These are phyloP conservation scores for Coemansia sp. DNA, from an alignment of 192 early-diverging fungal genomes.

Conservation along the genomic window DNA sequence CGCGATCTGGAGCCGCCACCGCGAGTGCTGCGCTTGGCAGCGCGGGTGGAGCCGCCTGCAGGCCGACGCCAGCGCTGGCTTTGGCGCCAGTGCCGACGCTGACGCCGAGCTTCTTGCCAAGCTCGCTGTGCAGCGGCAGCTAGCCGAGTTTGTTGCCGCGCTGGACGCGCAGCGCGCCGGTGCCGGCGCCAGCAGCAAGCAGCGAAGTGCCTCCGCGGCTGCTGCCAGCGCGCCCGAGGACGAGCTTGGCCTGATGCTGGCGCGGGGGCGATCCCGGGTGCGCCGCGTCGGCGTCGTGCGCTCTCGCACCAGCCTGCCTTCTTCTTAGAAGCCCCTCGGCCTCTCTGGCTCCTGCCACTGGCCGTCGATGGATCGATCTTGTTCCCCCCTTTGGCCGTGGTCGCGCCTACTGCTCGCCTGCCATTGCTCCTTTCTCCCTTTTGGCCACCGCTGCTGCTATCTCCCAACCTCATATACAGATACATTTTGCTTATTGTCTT, in stretches of 20 bases:
- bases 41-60: constrained; percentile 31
- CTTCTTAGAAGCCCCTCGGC: too few species aligned
- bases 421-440: background rate
- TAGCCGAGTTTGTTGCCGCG: constrained; percentile 2
- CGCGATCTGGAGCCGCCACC: constrained; percentile 32
- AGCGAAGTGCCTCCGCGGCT: too few species aligned
- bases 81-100: background rate
- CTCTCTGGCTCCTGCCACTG: too few species aligned
- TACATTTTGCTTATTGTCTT: background rate
- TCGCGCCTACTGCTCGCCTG: background rate
- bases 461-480: background rate
- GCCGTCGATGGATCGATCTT: too few species aligned
- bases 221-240: constrained; percentile 27
- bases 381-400: background rate
- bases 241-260: constrained; percentile 29
- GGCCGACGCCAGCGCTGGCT: background rate
- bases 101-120: background rate
- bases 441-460: too few species aligned
- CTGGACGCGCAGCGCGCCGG: constrained; percentile 1
- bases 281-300: background rate
- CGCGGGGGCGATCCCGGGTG: constrained; percentile 14
- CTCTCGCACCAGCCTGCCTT: too few species aligned
- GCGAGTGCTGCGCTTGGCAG: constrained; percentile 29
- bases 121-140: background rate
- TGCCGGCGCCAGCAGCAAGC: background rate